Evolutionary conservation across 352 stramenopile genomes (phyloP).

Genomic region (Globisporangium radiosum): DNA sequence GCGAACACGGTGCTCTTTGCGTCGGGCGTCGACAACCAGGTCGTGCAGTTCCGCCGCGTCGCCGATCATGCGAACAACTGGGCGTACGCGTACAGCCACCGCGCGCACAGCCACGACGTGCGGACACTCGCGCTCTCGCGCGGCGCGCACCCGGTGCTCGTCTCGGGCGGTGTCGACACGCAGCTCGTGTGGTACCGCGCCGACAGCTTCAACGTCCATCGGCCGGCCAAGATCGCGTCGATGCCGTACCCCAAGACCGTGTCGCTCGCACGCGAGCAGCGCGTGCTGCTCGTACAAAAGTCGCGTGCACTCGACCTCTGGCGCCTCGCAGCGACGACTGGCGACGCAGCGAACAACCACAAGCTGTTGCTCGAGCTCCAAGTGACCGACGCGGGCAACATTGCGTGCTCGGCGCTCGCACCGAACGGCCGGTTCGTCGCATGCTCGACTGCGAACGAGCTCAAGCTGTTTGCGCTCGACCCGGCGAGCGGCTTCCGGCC

Average conservation of each 20-base stretch:
- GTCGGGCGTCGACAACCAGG: slow-evolving; percentile 91
- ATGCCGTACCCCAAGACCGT: slow-evolving; percentile 77
- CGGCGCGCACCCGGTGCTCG: slow-evolving; percentile 53
- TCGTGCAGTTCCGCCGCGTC: slow-evolving; percentile 77
- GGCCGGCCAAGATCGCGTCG: slow-evolving; percentile 86
- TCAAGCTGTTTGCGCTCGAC: slow-evolving; percentile 87
- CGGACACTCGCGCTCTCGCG: slow-evolving; percentile 74
- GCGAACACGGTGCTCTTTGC: slow-evolving; percentile 89
- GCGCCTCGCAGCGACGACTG: slow-evolving; percentile 31
- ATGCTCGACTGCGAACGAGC: slow-evolving; percentile 73
- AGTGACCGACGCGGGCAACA: slow-evolving; percentile 69
- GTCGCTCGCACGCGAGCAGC: slow-evolving; percentile 54
- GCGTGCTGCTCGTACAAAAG: slow-evolving; percentile 71
- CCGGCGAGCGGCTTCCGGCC: slow-evolving; percentile 33
- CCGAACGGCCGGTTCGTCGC: slow-evolving; percentile 82
- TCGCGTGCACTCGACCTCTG: slow-evolving; percentile 69
- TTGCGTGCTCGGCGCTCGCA: slow-evolving; percentile 79
- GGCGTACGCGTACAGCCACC: slow-evolving; percentile 85
- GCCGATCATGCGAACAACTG: slow-evolving; percentile 36
- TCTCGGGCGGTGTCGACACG: slow-evolving; percentile 91
- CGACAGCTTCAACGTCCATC: slow-evolving; percentile 73
- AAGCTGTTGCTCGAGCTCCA: slow-evolving; percentile 79
- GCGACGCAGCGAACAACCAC: slow-evolving; percentile 29
- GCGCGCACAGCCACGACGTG: slow-evolving; percentile 89
- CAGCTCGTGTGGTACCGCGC: slow-evolving; percentile 90